Base-by-base conservation (phyloP, 225 moss, liverwort and hornwort species). In the Bryoerythrophyllum caledonicum region DNA sequence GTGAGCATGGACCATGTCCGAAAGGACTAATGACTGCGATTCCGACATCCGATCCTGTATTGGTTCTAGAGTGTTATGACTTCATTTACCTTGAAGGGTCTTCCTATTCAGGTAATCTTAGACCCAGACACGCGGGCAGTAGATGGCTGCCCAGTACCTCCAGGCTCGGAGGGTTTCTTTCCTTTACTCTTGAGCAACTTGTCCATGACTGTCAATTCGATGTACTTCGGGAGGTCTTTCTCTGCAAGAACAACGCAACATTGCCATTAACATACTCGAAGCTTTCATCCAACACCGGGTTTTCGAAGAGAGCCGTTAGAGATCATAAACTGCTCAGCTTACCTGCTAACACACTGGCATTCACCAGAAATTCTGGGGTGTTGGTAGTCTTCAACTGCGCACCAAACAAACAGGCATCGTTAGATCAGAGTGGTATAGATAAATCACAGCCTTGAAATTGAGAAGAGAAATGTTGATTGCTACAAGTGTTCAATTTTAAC, bases 181-280 rank as follows among this genome's bases (percentile, higher is more conserved):
- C 82, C 85, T 79, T 68, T 86, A 76, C 79, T 79, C 79, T 82
- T 86, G 56, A 82, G 85, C 43, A 82, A 73, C 55, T 86, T 86
- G 59, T 79, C 82, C 30, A 72, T 75, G 11, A 82, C 79, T 69
- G 85, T 82, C 15, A 76, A 63, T 52, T 76, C 79, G 16, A 86
- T 76, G 63, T 79, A 76, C 63, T 79, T 82, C 38, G 34, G 53
- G 17, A 82, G 82, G 44, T 86, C 85, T 40, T 72, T 76, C 28
- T 82, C 85, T 86, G 82, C 69, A 79, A 34, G 60, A 17, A 19
- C 16, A 23, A 49, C 38, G 66, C 26, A 69, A 25, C 11, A 17
- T 7, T 63, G 35, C 25, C 44, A 66, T 59, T 27, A 67, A 70
- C 25, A 49, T 20, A 25, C 11, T 32, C 32, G 58, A 66, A 67